Evolutionary conservation across 306 rosid species (phyloP), one percentile per base, ranked within the genome.

Genomic region (Purshia tridentata): DNA sequence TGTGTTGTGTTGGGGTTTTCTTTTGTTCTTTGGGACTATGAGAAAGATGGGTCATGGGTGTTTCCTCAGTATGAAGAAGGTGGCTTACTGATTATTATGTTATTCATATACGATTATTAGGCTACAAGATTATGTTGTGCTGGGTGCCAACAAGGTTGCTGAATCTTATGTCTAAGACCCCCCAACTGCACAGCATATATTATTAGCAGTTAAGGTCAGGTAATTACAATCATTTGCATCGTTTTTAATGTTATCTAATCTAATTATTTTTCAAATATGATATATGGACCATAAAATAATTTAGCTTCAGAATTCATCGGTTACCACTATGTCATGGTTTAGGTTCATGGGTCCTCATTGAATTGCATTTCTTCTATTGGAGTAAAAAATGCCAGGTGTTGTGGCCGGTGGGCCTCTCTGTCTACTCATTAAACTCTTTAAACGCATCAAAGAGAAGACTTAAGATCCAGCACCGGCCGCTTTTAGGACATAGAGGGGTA

Each of bases 321-420:
- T 29, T 29, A 29, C 35, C 2, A 29, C 35, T 29, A 29, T 29
- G 35, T 29, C 35, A 29, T 29, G 35, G 35, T 29, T 29, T 29
- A 29, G 2, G 35, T 29, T 29, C 35, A 29, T 29, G 35, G 35
- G 35, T 29, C 35, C 35, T 29, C 35, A 3, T 29, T 29, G 35
- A 29, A 3, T 29, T 29, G 35, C 35, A 29, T 29, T 56, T 56
- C 47, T 65, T 11, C 19, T 20, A 44, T 22, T 67, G n/a, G 74
- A 76, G 48, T 67, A 76, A 54, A 70, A 63, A 10, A 63, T 42
- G 83, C 67, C 70, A 80, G 71, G 67, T 78, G 82, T 55, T 40
- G 19, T 22, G 84, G 81, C 60, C 86, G 29, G 19, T 22, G 84
- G 81, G 55, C 86, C 84, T 19, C 45, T 46, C 2, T 75, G 72